phyloP scores from a whole-genome alignment of 768 basidiomycete genomes.

The Termitomyces sp. region DNA sequence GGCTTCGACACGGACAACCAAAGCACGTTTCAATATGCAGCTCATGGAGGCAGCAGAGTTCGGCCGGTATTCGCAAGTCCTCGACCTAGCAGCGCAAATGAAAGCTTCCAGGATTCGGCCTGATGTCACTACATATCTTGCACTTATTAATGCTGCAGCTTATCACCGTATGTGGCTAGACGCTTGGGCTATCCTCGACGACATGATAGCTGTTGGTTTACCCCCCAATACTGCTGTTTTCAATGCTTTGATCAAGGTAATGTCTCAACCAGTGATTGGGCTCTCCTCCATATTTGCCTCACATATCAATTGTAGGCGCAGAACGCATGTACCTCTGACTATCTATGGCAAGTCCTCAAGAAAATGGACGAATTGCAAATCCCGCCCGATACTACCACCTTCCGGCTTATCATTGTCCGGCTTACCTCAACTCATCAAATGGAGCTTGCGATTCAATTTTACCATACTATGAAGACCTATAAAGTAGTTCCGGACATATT shows the following conservation, averaged over 20 bases:
- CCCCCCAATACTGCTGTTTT: constrained; percentile 46
- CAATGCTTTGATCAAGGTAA: constrained; percentile 56
- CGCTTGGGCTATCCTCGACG: constrained; percentile 61
- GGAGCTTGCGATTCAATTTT: constrained; percentile 58
- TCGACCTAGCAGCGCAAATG: constrained; percentile 50
- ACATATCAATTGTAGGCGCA: constrained; percentile 35
- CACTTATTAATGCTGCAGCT: constrained; percentile 46
- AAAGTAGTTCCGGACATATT: constrained; percentile 45
- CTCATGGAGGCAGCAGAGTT: constrained; percentile 31
- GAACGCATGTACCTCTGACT: constrained; percentile 28
- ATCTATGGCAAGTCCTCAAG: constrained; percentile 45
- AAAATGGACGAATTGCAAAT: constrained; percentile 48
- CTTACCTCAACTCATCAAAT: constrained; percentile 42
- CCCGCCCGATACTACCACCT: constrained; percentile 46
- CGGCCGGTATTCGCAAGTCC: constrained; percentile 29
- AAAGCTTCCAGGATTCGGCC: constrained; percentile 50
- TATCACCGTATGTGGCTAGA: constrained; percentile 38
- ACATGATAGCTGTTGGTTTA: constrained; percentile 53
- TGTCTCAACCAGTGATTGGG: constrained; percentile 8
- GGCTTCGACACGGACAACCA: constrained; percentile 11
- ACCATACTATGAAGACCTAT: constrained; percentile 51
- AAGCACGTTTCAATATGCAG: constrained; percentile 26
- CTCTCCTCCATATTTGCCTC: constrained; percentile 1
- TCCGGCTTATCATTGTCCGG: constrained; percentile 45
- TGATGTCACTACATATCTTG: constrained; percentile 49